Base-by-base conservation (phyloP, 2,329 filamentous ascomycete genomes). In the Orbilia javanica region DNA sequence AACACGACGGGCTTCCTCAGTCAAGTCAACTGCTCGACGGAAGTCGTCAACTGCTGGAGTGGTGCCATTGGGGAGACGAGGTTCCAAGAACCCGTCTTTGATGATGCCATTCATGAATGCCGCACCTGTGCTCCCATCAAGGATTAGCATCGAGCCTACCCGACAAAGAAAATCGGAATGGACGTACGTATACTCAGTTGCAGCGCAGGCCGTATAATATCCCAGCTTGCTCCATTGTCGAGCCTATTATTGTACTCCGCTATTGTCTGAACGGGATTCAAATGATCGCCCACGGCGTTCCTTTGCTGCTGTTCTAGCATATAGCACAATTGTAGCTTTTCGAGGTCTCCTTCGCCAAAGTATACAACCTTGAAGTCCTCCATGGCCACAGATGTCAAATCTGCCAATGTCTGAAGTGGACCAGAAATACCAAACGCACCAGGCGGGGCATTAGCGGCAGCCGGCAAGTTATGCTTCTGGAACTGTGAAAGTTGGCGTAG, bases 261-360 rank as follows among this genome's bases (percentile, higher is more conserved):
- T 44, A 81, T 81, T 2, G 79, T 80, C 18, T 81, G 80, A 25
- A 80, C 79, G 2, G 81, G 80, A 15, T 80, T 78, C 15, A 80
- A 42, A 25, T 68, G 20, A 7, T 80, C 79, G 0, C 81, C 81
- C 13, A 81, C 76, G 10, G 81, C 80, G 22, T 81, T 81, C n/a
- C 81, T 77, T 39, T 79, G 71, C 48, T 80, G 79, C 52, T 81
- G 81, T 50, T 81, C 81, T 6, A 81, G 70, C 52, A 77, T 71
- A 36, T 80, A 80, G 31, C 81, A 81, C 20, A 81, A 63, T n/a
- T 79, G 70, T 11, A 81, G 67, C 29, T 81, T 81, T 15, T 80
- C 79, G 1, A 81, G 46, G 27, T 68, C 63, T 2, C 50, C 66
- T 8, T 57, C 62, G 11, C 80, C 79, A 66, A 81, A 79, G 39